Evolutionary conservation across 23 red algal genomes (phyloP).

Genomic region (Chondrus crispus): DNA sequence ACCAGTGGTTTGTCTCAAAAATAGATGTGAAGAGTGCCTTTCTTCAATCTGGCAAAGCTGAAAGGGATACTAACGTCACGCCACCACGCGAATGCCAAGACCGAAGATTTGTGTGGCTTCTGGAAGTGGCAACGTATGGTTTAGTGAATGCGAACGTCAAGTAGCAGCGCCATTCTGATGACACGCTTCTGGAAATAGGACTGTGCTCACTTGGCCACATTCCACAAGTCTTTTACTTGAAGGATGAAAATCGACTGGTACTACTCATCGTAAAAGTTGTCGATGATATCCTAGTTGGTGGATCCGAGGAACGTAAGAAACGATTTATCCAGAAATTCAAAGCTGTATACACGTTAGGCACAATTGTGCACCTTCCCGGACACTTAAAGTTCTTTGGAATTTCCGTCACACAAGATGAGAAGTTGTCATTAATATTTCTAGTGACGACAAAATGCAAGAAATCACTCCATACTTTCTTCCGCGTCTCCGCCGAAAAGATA

Average conservation of each 20-base stretch:
- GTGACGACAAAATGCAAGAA: background rate
- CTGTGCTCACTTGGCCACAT: background rate
- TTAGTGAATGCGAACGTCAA: background rate
- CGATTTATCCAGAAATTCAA: background rate
- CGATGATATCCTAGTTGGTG: background rate
- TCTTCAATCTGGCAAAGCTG: background rate
- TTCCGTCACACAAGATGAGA: background rate
- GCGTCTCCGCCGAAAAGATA: background rate
- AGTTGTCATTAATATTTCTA: background rate
- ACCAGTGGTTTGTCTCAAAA: background rate
- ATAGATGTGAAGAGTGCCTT: background rate
- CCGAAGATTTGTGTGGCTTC: background rate
- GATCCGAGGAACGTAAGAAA: too few relatives aligned
- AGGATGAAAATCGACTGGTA: background rate
- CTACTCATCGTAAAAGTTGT: background rate
- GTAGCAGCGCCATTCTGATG: background rate
- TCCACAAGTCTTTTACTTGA: background rate
- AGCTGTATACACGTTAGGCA: background rate
- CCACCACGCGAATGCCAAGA: background rate
- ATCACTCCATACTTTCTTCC: background rate
- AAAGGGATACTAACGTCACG: background rate
- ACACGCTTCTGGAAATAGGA: background rate
- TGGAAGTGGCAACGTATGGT: background rate
- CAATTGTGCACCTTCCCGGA: background rate
- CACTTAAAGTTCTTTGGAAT: constrained; percentile 9